These are phyloP conservation scores for Aspergillus ellipticus DNA, from an alignment of 495 filamentous ascomycete species.

Conservation along the genomic window DNA sequence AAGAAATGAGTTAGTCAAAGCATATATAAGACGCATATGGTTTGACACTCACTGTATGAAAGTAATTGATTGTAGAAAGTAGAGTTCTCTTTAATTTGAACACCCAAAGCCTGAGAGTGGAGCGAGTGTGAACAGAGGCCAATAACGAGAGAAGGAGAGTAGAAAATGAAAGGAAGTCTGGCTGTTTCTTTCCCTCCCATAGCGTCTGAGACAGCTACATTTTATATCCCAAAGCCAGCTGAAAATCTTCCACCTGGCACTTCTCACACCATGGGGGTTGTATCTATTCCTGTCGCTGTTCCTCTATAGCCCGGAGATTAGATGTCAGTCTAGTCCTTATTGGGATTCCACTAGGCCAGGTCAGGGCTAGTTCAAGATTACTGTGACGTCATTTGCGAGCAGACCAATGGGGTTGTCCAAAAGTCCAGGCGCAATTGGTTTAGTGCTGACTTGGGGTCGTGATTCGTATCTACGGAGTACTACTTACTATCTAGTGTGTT, in stretches of 20 bases:
- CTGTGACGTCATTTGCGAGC: constrained; percentile 17
- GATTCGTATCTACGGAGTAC: not conserved
- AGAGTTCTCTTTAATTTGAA: not conserved
- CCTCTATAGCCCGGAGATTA: not conserved
- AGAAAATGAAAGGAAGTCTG: not conserved
- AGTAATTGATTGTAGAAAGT: not conserved
- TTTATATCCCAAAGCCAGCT: not conserved
- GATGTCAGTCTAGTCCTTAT: not conserved
- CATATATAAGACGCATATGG: not conserved
- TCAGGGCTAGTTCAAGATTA: not conserved
- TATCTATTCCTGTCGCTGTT: not conserved
- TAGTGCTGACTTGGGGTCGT: not conserved
- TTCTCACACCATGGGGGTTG: not conserved
- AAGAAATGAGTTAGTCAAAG: not conserved
- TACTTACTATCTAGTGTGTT: no score
- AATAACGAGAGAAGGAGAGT: not conserved
- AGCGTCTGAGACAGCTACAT: not conserved
- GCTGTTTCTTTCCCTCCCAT: not conserved
- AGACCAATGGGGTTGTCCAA: constrained; percentile 6
- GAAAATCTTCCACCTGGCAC: not conserved
- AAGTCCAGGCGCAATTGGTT: not conserved
- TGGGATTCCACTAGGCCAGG: not conserved
- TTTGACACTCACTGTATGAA: not conserved
- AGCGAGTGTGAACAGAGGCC: not conserved
- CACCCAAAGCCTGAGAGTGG: not conserved